phyloP scores from a whole-genome alignment of 768 basidiomycete genomes.

The Ramaria sp. region DNA sequence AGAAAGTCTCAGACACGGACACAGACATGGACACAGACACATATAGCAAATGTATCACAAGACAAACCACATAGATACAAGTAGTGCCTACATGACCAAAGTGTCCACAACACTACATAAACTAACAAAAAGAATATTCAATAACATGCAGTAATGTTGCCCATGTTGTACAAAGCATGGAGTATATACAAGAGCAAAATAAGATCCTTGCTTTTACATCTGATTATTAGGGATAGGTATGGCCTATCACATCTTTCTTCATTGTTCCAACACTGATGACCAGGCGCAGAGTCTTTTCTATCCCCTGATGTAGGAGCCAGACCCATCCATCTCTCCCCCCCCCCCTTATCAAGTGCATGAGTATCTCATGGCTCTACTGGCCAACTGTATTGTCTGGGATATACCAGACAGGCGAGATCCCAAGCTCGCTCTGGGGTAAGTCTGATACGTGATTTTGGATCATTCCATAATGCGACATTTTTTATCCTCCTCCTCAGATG shows the following conservation, averaged over 20 bases:
- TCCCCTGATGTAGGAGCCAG: background rate
- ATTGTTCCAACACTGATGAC: background rate
- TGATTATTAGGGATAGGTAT: background rate
- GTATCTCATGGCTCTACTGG: background rate
- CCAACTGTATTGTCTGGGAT: background rate
- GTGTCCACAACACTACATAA: no score
- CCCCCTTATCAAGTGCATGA: no score
- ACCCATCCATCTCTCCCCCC: no score
- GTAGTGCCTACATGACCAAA: no score
- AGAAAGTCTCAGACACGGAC: no score
- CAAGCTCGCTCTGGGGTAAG: background rate
- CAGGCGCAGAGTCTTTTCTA: background rate
- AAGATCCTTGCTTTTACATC: background rate
- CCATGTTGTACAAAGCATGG: conserved; percentile 21
- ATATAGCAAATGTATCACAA: no score
- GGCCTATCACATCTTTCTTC: background rate
- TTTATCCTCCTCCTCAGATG: background rate
- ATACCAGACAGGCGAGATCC: background rate
- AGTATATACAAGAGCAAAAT: no score
- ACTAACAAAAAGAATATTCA: no score
- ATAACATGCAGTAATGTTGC: no score
- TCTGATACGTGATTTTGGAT: background rate
- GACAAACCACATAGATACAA: no score
- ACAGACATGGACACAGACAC: no score
- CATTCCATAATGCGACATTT: no score